Evolutionary conservation across 2,329 filamentous ascomycete genomes (phyloP).

Genomic region (Apiospora marii): DNA sequence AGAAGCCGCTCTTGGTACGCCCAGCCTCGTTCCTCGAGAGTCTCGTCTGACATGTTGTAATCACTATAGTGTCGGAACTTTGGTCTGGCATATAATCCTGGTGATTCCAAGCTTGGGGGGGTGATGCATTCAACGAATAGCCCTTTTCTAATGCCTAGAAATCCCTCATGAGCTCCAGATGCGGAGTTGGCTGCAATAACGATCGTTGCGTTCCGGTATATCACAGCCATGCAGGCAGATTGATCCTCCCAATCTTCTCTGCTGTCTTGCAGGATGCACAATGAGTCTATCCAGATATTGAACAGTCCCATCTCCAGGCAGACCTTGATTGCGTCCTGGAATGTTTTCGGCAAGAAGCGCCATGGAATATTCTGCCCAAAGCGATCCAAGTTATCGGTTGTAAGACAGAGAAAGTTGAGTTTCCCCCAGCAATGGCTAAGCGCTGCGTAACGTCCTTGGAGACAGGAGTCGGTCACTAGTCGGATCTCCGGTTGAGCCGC

Average conservation of each 20-base stretch:
- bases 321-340: conserved; percentile 25
- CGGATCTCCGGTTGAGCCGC: background rate
- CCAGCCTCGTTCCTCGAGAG: background rate
- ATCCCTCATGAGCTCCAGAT: conserved; percentile 8
- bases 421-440: conserved; percentile 24
- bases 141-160: background rate
- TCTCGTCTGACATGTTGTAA: background rate
- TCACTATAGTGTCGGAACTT: too few relatives aligned
- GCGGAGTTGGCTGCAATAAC: conserved; percentile 23
- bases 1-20: conserved; percentile 1
- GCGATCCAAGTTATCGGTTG: background rate
- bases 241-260: conserved; percentile 23
- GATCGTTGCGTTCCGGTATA: conserved; percentile 24
- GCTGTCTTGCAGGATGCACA: conserved; percentile 28
- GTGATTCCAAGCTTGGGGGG: background rate
- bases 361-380: background rate
- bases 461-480: background rate
- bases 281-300: conserved; percentile 28
- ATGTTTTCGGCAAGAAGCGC: conserved; percentile 8
- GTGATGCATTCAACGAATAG: too few relatives aligned
- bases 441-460: background rate
- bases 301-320: conserved; percentile 3
- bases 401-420: background rate
- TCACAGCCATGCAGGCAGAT: conserved; percentile 19
- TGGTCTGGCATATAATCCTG: background rate